Percentiles rank a stretch among this genome's conserved stretches.
These are phyloP conservation scores for Laburnicola sp. DNA, from an alignment of 2,329 filamentous ascomycete genomes.

Conservation along the genomic window DNA sequence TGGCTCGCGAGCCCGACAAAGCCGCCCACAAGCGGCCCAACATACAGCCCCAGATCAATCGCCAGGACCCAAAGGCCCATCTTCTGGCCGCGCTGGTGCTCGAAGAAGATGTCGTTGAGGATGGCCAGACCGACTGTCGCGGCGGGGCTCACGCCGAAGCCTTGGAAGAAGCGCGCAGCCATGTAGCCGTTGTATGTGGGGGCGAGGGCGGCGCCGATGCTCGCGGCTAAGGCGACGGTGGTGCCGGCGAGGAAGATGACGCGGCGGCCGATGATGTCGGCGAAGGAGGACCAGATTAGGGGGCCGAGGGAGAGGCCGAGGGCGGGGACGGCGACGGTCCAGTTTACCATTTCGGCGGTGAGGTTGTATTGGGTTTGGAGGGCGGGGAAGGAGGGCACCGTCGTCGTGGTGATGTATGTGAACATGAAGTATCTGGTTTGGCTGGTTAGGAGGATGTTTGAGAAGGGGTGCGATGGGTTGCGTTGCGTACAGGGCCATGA, in stretches of 20 bases:
- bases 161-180: constrained; percentile 4
- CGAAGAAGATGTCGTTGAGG: constrained; percentile 5
- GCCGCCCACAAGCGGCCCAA: constrained; percentile 1
- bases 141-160: constrained; percentile 2
- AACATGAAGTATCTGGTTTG: constrained; percentile 8
- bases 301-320: constrained; percentile 3
- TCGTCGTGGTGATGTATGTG: constrained; percentile 7
- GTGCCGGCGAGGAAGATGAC: constrained; percentile 2
- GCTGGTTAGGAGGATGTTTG: no score
- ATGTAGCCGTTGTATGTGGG: constrained; percentile 1
- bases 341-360: constrained; percentile 3
- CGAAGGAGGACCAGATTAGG: constrained; percentile 2
- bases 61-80: constrained; percentile 6
- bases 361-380: constrained; percentile 4
- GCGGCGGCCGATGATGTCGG: constrained; percentile 6
- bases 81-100: constrained; percentile 5
- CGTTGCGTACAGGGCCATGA: neutral
- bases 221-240: neutral
- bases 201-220: constrained; percentile 3
- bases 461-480: no score
- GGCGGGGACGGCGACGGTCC: constrained; percentile 1
- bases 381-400: constrained; percentile 1
- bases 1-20: constrained; percentile 1
- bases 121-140: constrained; percentile 4
- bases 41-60: constrained; percentile 2